These are phyloP conservation scores for Hyparrhenia diplandra DNA, from an alignment of 176 grass and related monocot species.

Conservation along the genomic window DNA sequence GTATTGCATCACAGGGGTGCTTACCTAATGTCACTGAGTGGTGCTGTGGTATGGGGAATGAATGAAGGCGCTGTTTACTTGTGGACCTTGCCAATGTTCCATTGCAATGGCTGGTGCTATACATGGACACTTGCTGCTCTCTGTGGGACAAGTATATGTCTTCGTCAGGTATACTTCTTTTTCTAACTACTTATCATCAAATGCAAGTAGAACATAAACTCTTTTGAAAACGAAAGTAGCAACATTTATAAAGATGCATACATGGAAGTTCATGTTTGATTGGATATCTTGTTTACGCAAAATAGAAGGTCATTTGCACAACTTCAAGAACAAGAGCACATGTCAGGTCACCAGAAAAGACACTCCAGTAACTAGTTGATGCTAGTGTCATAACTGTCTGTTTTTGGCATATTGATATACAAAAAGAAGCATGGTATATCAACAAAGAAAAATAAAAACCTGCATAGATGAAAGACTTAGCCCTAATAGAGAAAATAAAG, in stretches of 20 bases:
- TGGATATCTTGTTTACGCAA: not conserved
- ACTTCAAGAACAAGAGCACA: not conserved
- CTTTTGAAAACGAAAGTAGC: not conserved
- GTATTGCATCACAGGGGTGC: conserved; percentile 88
- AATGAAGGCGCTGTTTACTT: conserved; percentile 60
- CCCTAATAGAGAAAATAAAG: not conserved
- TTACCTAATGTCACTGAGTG: conserved; percentile 82
- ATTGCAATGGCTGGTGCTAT: conserved; percentile 95
- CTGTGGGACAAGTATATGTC: conserved; percentile 82
- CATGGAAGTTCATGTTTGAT: not conserved
- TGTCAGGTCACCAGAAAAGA: not conserved
- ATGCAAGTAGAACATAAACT: conserved; percentile 4
- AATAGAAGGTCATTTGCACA: not conserved
- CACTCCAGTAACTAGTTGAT: not conserved
- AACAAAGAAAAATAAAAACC: not conserved
- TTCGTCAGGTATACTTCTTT: conserved; percentile 68
- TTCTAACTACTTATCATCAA: not conserved
- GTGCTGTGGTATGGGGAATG: conserved; percentile 70
- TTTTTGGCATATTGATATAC: not conserved
- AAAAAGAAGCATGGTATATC: not conserved
- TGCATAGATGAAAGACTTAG: not conserved
- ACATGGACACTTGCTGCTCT: conserved; percentile 83
- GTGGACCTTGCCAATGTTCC: conserved; percentile 97
- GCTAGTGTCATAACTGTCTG: not conserved
- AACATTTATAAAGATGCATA: not conserved